Conservation (phyloP, 345 rosid genomes). For the Viola odorata region DNA sequence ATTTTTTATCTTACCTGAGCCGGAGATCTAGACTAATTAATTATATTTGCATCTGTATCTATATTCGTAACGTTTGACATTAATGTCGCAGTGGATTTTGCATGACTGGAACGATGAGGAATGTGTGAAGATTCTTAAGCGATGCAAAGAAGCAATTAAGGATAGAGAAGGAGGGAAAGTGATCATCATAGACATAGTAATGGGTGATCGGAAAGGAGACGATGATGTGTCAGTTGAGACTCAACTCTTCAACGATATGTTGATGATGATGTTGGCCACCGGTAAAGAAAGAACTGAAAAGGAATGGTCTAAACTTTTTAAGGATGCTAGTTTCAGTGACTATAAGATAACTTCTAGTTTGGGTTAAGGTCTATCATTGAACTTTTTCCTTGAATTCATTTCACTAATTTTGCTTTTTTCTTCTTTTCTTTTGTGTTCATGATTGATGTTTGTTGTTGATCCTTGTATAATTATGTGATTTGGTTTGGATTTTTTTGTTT, state of each 20-base stretch:
- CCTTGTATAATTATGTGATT: too few species aligned
- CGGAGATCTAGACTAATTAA: too few species aligned
- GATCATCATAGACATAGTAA: slow-evolving; percentile 6
- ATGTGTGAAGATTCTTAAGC: slow-evolving; percentile 5
- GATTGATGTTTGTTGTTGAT: too few species aligned
- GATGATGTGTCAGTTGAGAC: slow-evolving; percentile 9
- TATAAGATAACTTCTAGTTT: slow-evolving; percentile 8
- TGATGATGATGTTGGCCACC: slow-evolving; percentile 12
- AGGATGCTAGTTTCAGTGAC: slow-evolving; percentile 18
- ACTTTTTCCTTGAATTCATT: slow-evolving; percentile 16
- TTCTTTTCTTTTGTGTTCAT: too few species aligned
- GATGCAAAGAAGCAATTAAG: slow-evolving; percentile 9
- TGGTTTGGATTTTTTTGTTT: too few species aligned
- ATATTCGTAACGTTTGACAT: too few species aligned
- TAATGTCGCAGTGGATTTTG: slow-evolving; percentile 15
- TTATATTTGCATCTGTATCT: too few species aligned
- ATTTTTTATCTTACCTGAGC: too few species aligned
- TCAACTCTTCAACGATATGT: slow-evolving; percentile 20
- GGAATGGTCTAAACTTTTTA: slow-evolving; percentile 25
- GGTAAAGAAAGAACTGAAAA: slow-evolving; percentile 19
- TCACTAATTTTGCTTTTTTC: too few species aligned
- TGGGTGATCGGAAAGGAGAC: not conserved
- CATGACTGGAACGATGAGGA: slow-evolving; percentile 13
- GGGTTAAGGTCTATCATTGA: slow-evolving; percentile 23
- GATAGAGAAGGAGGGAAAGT: slow-evolving; percentile 6